These are phyloP conservation scores for Ceratocystis harringtonii DNA, from an alignment of 2,329 filamentous ascomycete species.

Conservation along the genomic window DNA sequence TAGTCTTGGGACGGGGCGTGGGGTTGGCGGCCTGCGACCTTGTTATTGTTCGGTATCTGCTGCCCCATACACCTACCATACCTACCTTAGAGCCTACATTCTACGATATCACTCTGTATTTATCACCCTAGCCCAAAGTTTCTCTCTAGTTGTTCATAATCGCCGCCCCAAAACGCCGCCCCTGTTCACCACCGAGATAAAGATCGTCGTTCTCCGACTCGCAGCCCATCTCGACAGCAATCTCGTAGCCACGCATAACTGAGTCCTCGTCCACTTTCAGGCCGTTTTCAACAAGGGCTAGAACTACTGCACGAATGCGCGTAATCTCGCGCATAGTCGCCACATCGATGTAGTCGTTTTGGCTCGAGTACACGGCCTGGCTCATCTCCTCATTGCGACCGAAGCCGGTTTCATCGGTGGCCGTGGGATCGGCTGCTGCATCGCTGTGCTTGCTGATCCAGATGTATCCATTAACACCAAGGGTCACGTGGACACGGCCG, in stretches of 20 bases:
- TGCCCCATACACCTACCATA: too few relatives aligned
- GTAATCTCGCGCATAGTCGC: slow-evolving; percentile 79
- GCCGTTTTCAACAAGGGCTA: slow-evolving; percentile 66
- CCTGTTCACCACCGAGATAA: slow-evolving; percentile 44
- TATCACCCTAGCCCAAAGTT: not conserved
- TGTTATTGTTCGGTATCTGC: too few relatives aligned
- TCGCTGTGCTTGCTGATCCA: slow-evolving; percentile 82
- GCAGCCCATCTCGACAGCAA: slow-evolving; percentile 59
- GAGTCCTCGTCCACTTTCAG: slow-evolving; percentile 81
- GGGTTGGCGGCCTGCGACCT: too few relatives aligned
- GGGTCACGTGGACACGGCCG: slow-evolving; percentile 63
- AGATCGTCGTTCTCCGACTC: slow-evolving; percentile 44
- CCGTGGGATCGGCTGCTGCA: slow-evolving; percentile 34
- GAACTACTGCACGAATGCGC: slow-evolving; percentile 64
- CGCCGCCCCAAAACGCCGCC: slow-evolving; percentile 34
- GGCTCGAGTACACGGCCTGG: slow-evolving; percentile 78
- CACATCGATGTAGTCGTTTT: slow-evolving; percentile 72
- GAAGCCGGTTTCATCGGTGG: slow-evolving; percentile 50
- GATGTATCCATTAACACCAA: slow-evolving; percentile 94
- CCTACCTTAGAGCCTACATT: too few relatives aligned
- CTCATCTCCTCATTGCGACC: slow-evolving; percentile 79
- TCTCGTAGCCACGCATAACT: slow-evolving; percentile 67
- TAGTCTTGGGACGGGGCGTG: too few relatives aligned
- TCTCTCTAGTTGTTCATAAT: slow-evolving; percentile 12
- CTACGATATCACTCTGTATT: too few relatives aligned